A percentile compares a stretch with the other conserved stretches of the same genome.
phyloP scores from a whole-genome alignment of 2,329 filamentous ascomycete genomes.

The Thelonectria discophora region DNA sequence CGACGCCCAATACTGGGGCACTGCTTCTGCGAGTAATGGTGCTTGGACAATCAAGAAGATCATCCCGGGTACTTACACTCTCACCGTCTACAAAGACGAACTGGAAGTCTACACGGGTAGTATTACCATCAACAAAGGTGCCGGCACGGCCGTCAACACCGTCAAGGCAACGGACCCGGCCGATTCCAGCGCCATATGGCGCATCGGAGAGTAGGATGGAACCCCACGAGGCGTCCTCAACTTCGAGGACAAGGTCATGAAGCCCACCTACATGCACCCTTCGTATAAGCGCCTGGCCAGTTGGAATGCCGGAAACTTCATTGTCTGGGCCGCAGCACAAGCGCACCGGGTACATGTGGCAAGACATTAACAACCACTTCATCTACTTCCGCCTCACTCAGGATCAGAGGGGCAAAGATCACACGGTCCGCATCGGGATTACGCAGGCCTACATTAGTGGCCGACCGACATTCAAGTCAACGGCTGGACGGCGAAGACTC shows the following conservation, averaged over 20 bases:
- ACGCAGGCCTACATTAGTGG: slow-evolving; percentile 46
- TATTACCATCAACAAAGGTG: slow-evolving; percentile 42
- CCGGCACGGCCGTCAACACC: slow-evolving; percentile 42
- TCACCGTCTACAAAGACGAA: slow-evolving; percentile 48
- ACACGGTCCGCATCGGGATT: slow-evolving; percentile 45
- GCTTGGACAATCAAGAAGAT: slow-evolving; percentile 45
- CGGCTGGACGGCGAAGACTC: slow-evolving; percentile 40
- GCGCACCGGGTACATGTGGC: slow-evolving; percentile 52
- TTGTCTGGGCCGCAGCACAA: slow-evolving; percentile 46
- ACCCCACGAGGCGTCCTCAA: slow-evolving; percentile 48
- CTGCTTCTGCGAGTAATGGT: slow-evolving; percentile 37
- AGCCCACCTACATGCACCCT: slow-evolving; percentile 54
- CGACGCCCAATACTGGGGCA: slow-evolving; percentile 50
- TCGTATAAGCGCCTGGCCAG: slow-evolving; percentile 44
- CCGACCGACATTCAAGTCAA: slow-evolving; percentile 45
- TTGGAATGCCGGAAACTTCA: slow-evolving; percentile 47
- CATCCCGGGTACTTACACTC: slow-evolving; percentile 45
- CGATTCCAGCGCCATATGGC: slow-evolving; percentile 46
- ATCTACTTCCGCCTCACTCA: slow-evolving; percentile 50
- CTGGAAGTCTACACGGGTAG: slow-evolving; percentile 43
- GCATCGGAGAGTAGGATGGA: slow-evolving; percentile 50
- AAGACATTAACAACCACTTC: slow-evolving; percentile 51
- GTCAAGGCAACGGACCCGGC: slow-evolving; percentile 44
- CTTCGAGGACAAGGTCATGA: slow-evolving; percentile 49
- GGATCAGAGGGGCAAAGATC: slow-evolving; percentile 40